Base-by-base conservation (phyloP, 352 stramenopile species). In the Phytophthora citrophthora region DNA sequence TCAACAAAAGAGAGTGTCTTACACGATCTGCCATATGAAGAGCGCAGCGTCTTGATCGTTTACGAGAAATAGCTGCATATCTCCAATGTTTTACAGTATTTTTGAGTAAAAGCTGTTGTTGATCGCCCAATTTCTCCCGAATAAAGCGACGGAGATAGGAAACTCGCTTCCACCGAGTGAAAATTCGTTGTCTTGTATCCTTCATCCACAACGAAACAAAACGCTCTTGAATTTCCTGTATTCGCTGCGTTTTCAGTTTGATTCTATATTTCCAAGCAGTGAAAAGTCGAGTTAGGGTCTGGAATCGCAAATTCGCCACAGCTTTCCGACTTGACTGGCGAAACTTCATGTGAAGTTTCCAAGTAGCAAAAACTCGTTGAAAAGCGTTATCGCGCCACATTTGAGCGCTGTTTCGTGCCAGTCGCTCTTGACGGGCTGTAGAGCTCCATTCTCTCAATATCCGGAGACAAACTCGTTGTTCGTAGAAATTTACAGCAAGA, bases 181-280 rank as follows among this genome's bases (percentile, higher is more conserved):
- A 77, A 18, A 3, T 48, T 5, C 27, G 39, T 34, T 29, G 54
- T 4, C 47, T 36, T 6, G 64, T 39, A 16, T 82, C 52, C 8
- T 47, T 45, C 29, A 57, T 51, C 59, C 68, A 82, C 26, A 86
- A 24, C 10, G 72, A 15, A 0, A 15, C 46, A 47, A 88, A 76
- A 3, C 74, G 64, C 5, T 64, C 18, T 44, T 74, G 70, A 40
- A 89, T 80, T 1, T 23, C 39, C 5, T 61, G 53, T 2, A 59
- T 41, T 29, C 49, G 34, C 1, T 46, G n/a, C 5, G 20, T 13
- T 18, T 81, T 70, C 4, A 45, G 44, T 5, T 54, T 1, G 3
- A 71, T 65, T 2, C 58, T 29, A 12, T 54, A 24, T 40, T 65
- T 86, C 80, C 77, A 89, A 13, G 77, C 55, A 16, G 72, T 72